Percentiles rank a stretch among this genome's conserved stretches.
phyloP scores from a whole-genome alignment of 2,329 filamentous ascomycete genomes.

The Aspergillus ustus region DNA sequence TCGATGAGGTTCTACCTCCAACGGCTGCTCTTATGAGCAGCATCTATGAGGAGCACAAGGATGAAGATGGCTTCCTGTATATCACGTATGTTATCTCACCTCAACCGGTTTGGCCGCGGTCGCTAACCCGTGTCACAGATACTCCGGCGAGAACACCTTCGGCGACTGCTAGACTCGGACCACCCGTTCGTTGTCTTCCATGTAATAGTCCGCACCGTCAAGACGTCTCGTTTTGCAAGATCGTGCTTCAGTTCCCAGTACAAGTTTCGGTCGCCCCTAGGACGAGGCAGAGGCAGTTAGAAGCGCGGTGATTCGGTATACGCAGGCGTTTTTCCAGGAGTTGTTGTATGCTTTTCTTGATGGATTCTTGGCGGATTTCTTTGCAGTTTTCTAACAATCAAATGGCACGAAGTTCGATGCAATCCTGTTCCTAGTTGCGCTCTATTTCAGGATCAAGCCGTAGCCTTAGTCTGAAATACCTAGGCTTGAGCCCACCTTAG shows the following conservation, averaged over 20 bases:
- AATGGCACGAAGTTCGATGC: slow-evolving; percentile 21
- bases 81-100: slow-evolving; percentile 72
- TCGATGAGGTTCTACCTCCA: slow-evolving; percentile 95
- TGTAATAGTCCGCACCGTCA: slow-evolving; percentile 21
- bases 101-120: background rate
- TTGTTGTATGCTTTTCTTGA: slow-evolving; percentile 22
- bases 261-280: slow-evolving; percentile 17
- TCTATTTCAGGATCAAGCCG: slow-evolving; percentile 3
- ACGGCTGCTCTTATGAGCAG: slow-evolving; percentile 98
- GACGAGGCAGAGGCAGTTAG: slow-evolving; percentile 20
- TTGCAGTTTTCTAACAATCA: slow-evolving; percentile 21
- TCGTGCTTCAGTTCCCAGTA: slow-evolving; percentile 8
- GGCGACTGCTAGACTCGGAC: slow-evolving; percentile 53
- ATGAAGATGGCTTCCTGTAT: slow-evolving; percentile 88
- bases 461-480: slow-evolving; percentile 1
- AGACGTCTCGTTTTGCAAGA: slow-evolving; percentile 15
- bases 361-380: slow-evolving; percentile 22
- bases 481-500: background rate
- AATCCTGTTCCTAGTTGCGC: slow-evolving; percentile 8
- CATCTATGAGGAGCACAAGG: slow-evolving; percentile 99
- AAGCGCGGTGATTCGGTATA: slow-evolving; percentile 25
- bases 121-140: slow-evolving; percentile 52
- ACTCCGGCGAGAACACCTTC: slow-evolving; percentile 99
- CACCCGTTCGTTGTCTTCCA: slow-evolving; percentile 21
- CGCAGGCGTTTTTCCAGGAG: slow-evolving; percentile 31